A percentile compares a stretch with the other conserved stretches of the same genome.
These are phyloP conservation scores for Botrytis deweyae DNA, from an alignment of 2,329 filamentous ascomycete genomes.

Conservation along the genomic window DNA sequence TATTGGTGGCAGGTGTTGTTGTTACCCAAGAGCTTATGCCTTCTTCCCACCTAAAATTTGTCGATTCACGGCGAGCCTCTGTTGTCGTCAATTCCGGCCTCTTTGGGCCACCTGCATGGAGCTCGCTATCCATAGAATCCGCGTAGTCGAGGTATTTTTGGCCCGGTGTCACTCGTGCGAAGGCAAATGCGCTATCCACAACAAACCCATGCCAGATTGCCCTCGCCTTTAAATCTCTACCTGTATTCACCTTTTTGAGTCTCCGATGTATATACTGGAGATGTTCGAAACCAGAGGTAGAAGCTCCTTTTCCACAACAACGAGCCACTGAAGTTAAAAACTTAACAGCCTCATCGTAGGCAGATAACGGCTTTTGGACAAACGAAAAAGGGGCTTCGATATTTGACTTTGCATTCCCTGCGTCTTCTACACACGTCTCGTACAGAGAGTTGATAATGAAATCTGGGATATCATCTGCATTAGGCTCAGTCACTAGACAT, in stretches of 20 bases:
- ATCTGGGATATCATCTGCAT: not conserved
- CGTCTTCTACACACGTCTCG: not conserved
- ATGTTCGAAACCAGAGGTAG: slow-evolving; percentile 41
- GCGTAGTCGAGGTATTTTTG: slow-evolving; percentile 38
- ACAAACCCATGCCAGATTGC: slow-evolving; percentile 33
- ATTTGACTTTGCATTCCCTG: not conserved
- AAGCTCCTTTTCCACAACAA: slow-evolving; percentile 46
- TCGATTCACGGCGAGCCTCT: slow-evolving; percentile 23
- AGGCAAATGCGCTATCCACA: slow-evolving; percentile 39
- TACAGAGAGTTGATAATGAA: slow-evolving; percentile 14
- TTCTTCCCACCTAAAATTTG: slow-evolving; percentile 53
- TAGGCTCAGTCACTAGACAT: slow-evolving; percentile 26
- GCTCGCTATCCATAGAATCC: slow-evolving; percentile 27
- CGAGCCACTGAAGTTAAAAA: slow-evolving; percentile 50
- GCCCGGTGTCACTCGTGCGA: slow-evolving; percentile 36
- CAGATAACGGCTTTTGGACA: not conserved
- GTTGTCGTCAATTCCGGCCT: not conserved
- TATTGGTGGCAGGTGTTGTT: slow-evolving; percentile 44
- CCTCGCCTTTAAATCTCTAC: slow-evolving; percentile 10
- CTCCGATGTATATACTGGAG: slow-evolving; percentile 41
- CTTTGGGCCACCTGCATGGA: not conserved
- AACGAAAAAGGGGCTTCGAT: not conserved
- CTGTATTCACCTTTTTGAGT: slow-evolving; percentile 25
- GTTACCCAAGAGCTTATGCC: slow-evolving; percentile 57
- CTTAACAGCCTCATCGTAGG: slow-evolving; percentile 30